Evolutionary conservation across 1,139 yeast species (phyloP), one percentile per base, ranked within the genome.

Genomic region (Candida neerlandica): DNA sequence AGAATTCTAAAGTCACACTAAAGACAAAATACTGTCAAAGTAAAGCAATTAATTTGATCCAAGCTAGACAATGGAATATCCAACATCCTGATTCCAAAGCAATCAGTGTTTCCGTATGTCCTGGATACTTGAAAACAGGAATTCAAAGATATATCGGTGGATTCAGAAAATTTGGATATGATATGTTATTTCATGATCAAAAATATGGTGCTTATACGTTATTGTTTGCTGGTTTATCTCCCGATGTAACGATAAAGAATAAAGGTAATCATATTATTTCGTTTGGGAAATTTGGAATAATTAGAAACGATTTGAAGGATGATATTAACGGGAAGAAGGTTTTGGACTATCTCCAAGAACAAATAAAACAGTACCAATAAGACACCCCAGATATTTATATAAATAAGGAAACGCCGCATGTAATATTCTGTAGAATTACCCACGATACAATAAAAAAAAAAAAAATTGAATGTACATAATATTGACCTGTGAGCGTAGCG

Each of bases 61-160:
- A 75, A 54, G 71, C 80, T 0, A 62, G 66, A 16, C 64, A 69
- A 14, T 79, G 81, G 77, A 63, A 73, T 2, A 55, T 59, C 21
- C 53, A 60, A 21, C 71, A 77, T 50, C 63, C 67, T 4, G 63
- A 64, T 2, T 84, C 10, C 55, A 67, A 77, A 26, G 64, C 70
- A 43, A 67, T 73, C 35, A 62, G 70, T 1, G 61, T 75, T 1
- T 67, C 69, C n/a, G 18, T 54, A 12, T 75, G 79, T 58, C 85
- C 85, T 1, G 86, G 85, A 2, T 58, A 62, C 39, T 55, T 80
- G 29, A 58, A 55, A 11, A 67, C 82, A 1, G 81, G 76, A 1
- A 58, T 81, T 32, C 64, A 65, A 21, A 70, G 82, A 55, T 57
- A 66, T 50, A 51, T 60, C 43, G 49, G 40, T 23, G 40, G 43